Percentiles rank a stretch among this genome's conserved stretches.
These are phyloP conservation scores for Phenoliferia sp. DNA, from an alignment of 1,284 basidiomycete genomes.

Conservation along the genomic window DNA sequence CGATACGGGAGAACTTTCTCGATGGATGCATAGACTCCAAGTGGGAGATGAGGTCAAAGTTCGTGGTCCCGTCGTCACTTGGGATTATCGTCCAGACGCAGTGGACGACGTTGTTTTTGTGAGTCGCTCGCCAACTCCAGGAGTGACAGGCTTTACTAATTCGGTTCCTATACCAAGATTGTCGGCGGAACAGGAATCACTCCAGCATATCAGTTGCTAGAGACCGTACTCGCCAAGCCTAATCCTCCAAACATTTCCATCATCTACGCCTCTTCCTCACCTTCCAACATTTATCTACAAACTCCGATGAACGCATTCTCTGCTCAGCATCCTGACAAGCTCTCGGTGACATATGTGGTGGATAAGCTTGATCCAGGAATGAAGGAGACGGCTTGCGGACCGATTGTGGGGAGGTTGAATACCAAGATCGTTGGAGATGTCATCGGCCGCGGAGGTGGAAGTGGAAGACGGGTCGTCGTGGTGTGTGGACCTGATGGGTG, in stretches of 20 bases:
- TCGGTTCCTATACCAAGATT: conserved; percentile 50
- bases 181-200: conserved; percentile 78
- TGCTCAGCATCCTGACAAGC: conserved; percentile 50
- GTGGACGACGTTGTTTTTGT: conserved; percentile 79
- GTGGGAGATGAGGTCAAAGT: conserved; percentile 64
- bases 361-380: conserved; percentile 47
- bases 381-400: not conserved
- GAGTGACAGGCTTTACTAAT: not conserved
- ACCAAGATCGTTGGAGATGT: not conserved
- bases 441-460: conserved; percentile 32
- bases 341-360: conserved; percentile 59
- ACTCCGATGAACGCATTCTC: conserved; percentile 53
- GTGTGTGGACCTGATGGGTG: conserved; percentile 70
- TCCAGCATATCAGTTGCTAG: conserved; percentile 59
- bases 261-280: conserved; percentile 60
- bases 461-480: conserved; percentile 26
- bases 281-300: conserved; percentile 61
- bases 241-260: conserved; percentile 51
- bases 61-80: conserved; percentile 70
- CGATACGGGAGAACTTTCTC: conserved; percentile 68
- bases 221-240: conserved; percentile 4
- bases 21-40: conserved; percentile 68
- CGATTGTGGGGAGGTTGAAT: not conserved
- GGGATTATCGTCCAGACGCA: conserved; percentile 56
- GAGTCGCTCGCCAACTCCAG: conserved; percentile 31